phyloP scores from a whole-genome alignment of 176 grass and related monocot genomes.

The Thalia dealbata region DNA sequence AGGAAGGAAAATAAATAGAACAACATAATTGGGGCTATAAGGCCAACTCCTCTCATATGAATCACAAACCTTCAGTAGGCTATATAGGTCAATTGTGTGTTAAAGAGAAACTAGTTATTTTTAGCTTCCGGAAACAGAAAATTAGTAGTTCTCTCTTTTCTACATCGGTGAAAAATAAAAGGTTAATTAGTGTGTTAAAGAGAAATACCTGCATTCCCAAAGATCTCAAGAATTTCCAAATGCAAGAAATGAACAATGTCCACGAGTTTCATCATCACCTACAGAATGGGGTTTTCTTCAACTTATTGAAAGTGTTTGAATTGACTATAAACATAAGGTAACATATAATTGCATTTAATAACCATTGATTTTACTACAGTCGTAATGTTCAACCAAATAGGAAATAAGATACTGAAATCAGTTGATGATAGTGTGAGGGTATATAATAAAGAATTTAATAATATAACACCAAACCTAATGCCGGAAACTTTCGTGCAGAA shows the following conservation, averaged over 20 bases:
- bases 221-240: constrained; percentile 54
- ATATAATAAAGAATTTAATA: background rate
- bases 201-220: constrained; percentile 56
- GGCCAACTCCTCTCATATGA: too few relatives aligned
- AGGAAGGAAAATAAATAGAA: background rate
- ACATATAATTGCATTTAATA: too few relatives aligned
- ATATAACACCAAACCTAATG: too few relatives aligned
- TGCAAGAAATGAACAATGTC: constrained; percentile 82
- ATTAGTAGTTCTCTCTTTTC: background rate
- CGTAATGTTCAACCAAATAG: too few relatives aligned
- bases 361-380: too few relatives aligned
- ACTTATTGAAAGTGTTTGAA: background rate
- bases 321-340: too few relatives aligned
- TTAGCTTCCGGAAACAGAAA: background rate
- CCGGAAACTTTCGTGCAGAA: background rate
- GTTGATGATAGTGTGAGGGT: too few relatives aligned
- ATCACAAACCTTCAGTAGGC: background rate
- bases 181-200: constrained; percentile 6
- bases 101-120: too few relatives aligned
- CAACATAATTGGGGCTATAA: too few relatives aligned
- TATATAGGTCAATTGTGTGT: background rate
- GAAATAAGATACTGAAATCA: too few relatives aligned
- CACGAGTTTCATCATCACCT: constrained; percentile 87
- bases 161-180: background rate
- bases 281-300: constrained; percentile 8